Percentiles rank a stretch among this genome's conserved stretches.
These are phyloP conservation scores for Spergularia marina DNA, from an alignment of 148 eudicot species.

Conservation along the genomic window DNA sequence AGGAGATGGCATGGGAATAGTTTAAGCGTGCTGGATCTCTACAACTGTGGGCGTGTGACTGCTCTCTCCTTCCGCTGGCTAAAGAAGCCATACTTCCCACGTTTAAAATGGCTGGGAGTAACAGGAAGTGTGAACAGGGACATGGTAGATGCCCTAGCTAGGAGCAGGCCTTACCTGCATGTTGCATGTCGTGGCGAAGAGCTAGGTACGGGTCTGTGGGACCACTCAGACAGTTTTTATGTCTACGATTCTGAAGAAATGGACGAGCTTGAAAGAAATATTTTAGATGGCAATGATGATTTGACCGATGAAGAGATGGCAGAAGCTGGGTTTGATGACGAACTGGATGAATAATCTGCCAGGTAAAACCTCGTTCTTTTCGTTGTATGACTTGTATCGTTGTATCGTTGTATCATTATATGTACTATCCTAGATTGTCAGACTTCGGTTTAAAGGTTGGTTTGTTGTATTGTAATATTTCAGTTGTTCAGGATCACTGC, in stretches of 20 bases:
- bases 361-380: conserved; percentile 12
- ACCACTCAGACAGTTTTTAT: conserved; percentile 57
- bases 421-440: not conserved
- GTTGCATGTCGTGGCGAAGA: conserved; percentile 79
- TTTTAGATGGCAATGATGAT: conserved; percentile 56
- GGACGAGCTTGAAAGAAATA: conserved; percentile 85
- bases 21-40: conserved; percentile 75
- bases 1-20: conserved; percentile 71
- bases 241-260: conserved; percentile 75
- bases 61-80: conserved; percentile 79
- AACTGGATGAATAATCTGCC: conserved; percentile 18
- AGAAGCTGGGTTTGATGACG: conserved; percentile 44
- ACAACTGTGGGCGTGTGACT: conserved; percentile 84
- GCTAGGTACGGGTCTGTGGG: conserved; percentile 83
- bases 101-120: conserved; percentile 89
- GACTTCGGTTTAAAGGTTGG: not conserved
- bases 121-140: conserved; percentile 70
- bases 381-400: not conserved
- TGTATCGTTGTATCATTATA: conserved; percentile 1
- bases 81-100: conserved; percentile 87
- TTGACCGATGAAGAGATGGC: conserved; percentile 58
- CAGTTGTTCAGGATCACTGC: too few relatives aligned
- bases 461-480: too few relatives aligned
- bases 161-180: conserved; percentile 72
- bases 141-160: conserved; percentile 69